These are phyloP conservation scores for Fusarium redolens DNA, from an alignment of 2,329 filamentous ascomycete species.

Conservation along the genomic window DNA sequence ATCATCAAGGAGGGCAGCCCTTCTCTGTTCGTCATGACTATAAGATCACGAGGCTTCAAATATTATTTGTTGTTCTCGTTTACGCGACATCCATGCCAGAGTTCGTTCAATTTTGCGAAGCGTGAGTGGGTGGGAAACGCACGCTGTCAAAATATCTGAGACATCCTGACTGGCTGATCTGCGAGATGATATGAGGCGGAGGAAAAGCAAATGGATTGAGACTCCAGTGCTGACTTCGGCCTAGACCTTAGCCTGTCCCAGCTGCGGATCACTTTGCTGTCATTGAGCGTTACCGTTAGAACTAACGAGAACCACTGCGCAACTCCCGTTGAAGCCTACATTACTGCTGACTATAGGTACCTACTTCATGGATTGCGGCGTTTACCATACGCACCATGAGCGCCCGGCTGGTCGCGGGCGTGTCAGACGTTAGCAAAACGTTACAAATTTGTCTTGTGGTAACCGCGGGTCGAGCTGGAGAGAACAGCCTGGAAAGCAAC, in stretches of 20 bases:
- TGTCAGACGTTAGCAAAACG: neutral
- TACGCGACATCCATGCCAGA: slow-evolving; percentile 7
- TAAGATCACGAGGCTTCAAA: neutral
- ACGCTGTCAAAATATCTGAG: slow-evolving; percentile 32
- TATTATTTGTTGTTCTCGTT: slow-evolving; percentile 1
- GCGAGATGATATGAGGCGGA: slow-evolving; percentile 19
- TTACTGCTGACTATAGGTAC: neutral
- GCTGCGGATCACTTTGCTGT: slow-evolving; percentile 24
- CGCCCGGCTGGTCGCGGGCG: slow-evolving; percentile 5
- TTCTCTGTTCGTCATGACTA: neutral
- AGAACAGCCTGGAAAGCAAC: neutral
- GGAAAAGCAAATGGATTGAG: neutral
- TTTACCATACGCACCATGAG: slow-evolving; percentile 25
- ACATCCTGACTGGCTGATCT: slow-evolving; percentile 34
- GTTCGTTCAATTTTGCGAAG: slow-evolving; percentile 11
- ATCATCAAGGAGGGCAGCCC: neutral
- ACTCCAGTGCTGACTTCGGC: neutral
- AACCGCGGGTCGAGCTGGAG: slow-evolving; percentile 2
- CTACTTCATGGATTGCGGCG: neutral
- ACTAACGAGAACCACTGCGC: slow-evolving; percentile 12
- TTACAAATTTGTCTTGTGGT: slow-evolving; percentile 5
- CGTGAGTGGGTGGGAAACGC: neutral
- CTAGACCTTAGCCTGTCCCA: slow-evolving; percentile 7
- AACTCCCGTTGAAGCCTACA: slow-evolving; percentile 12
- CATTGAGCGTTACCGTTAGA: neutral